Base-by-base conservation (phyloP, 1,284 basidiomycete genomes). In the Coniferiporia sulphurascens region DNA sequence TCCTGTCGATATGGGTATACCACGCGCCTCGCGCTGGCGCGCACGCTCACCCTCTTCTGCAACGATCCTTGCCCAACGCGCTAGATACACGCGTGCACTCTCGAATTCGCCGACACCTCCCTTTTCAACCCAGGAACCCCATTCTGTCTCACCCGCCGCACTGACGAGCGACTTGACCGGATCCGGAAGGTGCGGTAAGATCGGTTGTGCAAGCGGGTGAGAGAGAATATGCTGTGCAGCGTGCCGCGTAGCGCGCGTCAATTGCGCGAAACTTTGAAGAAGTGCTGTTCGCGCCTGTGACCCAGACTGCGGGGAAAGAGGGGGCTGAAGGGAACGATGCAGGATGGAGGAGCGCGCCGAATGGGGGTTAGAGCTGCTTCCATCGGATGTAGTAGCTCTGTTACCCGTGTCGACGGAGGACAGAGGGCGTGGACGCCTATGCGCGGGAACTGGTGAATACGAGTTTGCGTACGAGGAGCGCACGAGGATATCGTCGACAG, bases 21-120 rank as follows among this genome's bases (percentile, higher is more conserved):
- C 76, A 66, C 87, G 85, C 0, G 87, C 84, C 71, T 97, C 93
- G 53, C 83, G 80, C 62, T 85, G 76, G 36, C 94, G 80, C 7
- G 93, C 86, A 10, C 91, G 81, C 70, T 98, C 95, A 6, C 95
- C 95, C 70, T 97, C 95, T 72, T 97, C 95, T 0, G 95, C 96
- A 0, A 99, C 96, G 50, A 94, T 87, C 55, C 95, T 80, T 0
- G 97, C 96, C 97, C 97, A 99, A 34, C 93, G 83, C 1, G 97
- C 97, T 7, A 99, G 82, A 71, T 98, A 99, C 4, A 99, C 93
- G 2, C 96, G 79, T 0, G 97, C 96, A 59, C 90, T 91, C 72
- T 99, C 97, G 70, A 96, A 99, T 71, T 95, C 93, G 12, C 88
- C 91, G 8, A 93, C 88, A 4, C 91, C 92, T 13, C 90, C 90